Conservation (phyloP, 2,329 filamentous ascomycete species). For the Neofusicoccum sp. region DNA sequence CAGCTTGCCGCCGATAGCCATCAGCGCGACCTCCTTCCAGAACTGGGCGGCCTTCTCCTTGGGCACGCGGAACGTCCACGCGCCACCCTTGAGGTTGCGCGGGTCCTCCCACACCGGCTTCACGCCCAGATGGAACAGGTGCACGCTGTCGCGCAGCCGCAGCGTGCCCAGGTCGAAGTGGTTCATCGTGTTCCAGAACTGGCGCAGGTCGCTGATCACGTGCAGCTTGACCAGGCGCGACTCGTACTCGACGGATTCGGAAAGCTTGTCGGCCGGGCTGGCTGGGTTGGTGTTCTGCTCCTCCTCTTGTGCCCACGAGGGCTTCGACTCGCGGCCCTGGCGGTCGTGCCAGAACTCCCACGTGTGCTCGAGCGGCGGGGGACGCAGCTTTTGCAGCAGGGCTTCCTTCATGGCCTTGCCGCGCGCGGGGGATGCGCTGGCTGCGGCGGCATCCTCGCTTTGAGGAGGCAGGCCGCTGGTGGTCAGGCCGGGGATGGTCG, state of each 20-base stretch:
- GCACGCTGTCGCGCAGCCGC: constrained; percentile 64
- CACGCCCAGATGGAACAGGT: constrained; percentile 79
- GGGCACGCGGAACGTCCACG: constrained; percentile 88
- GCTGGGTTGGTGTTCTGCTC: constrained; percentile 24
- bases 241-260: constrained; percentile 36
- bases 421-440: constrained; percentile 68
- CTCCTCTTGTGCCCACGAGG: constrained; percentile 15
- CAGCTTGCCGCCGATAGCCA: constrained; percentile 79
- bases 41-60: constrained; percentile 68
- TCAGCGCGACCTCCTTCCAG: constrained; percentile 77
- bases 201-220: constrained; percentile 46
- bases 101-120: constrained; percentile 84
- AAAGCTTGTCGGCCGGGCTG: constrained; percentile 18
- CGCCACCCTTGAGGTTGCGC: constrained; percentile 79
- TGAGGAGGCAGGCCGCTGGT: constrained; percentile 56
- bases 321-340: constrained; percentile 32
- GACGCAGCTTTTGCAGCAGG: constrained; percentile 46
- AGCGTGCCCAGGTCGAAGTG: constrained; percentile 76
- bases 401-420: constrained; percentile 68
- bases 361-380: constrained; percentile 50
- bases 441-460: constrained; percentile 58
- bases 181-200: constrained; percentile 56
- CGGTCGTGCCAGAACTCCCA: constrained; percentile 56
- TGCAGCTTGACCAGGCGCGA: constrained; percentile 47
- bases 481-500: constrained; percentile 30